Conservation (phyloP, 176 grass and related monocot species). For the Cenchrus purpureus region DNA sequence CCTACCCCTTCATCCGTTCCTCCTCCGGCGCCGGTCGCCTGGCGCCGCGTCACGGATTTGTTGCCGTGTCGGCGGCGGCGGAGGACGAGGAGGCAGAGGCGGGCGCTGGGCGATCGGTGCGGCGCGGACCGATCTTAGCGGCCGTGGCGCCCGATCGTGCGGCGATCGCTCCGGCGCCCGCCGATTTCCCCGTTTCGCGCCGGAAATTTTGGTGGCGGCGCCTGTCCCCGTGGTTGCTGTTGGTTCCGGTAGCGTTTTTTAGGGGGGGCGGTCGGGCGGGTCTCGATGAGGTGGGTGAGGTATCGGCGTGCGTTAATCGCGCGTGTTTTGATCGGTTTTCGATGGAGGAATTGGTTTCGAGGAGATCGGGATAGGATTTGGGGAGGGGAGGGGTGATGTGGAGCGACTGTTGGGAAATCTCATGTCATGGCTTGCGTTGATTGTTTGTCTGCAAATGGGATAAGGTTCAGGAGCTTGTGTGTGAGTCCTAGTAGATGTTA, state of each 20-base stretch:
- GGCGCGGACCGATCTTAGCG: slow-evolving; percentile 38
- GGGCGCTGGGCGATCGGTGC: slow-evolving; percentile 47
- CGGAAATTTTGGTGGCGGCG: slow-evolving; percentile 12
- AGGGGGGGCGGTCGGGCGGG: not conserved
- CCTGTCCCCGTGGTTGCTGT: not conserved
- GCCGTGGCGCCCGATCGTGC: slow-evolving; percentile 39
- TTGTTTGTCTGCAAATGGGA: slow-evolving; percentile 16
- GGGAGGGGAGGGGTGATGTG: not conserved
- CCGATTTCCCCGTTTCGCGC: slow-evolving; percentile 55
- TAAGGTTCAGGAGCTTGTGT: not conserved
- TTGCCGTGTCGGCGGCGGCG: slow-evolving; percentile 41
- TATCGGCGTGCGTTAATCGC: not conserved
- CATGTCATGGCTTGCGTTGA: not conserved
- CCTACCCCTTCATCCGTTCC: not conserved
- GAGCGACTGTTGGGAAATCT: slow-evolving; percentile 33
- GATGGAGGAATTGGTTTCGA: not conserved
- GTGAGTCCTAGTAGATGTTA: not conserved
- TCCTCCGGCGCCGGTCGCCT: slow-evolving; percentile 14
- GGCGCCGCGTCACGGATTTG: slow-evolving; percentile 1
- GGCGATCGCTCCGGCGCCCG: slow-evolving; percentile 36
- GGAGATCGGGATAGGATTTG: slow-evolving; percentile 57
- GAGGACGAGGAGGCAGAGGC: not conserved
- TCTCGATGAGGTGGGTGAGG: not conserved
- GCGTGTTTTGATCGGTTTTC: slow-evolving; percentile 25
- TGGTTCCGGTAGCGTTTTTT: slow-evolving; percentile 26